Conservation (phyloP, 1,139 yeast species). For the Yamadazyma kanchanaburiensis region DNA sequence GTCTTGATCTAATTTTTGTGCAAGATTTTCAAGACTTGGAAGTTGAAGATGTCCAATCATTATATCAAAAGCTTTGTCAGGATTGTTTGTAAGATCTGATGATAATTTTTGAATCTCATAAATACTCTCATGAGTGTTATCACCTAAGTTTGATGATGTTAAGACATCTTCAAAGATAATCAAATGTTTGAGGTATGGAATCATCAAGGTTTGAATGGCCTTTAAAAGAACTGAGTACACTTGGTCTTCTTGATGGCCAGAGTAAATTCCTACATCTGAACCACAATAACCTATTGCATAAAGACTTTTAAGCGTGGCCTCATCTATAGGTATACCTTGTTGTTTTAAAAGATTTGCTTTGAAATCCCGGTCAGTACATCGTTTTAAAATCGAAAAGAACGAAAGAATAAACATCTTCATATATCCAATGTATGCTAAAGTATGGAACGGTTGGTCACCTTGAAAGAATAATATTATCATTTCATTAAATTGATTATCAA, state of each 20-base stretch:
- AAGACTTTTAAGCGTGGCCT: background rate
- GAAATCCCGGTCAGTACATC: conserved; percentile 3
- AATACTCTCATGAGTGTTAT: conserved; percentile 19
- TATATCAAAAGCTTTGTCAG: no score
- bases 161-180: conserved; percentile 33
- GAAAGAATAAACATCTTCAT: conserved; percentile 24
- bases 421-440: conserved; percentile 29
- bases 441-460: conserved; percentile 40
- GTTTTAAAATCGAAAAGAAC: conserved; percentile 16
- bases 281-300: background rate
- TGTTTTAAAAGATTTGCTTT: background rate
- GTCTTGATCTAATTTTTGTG: conserved; percentile 4
- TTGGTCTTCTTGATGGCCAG: no score
- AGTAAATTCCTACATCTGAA: no score
- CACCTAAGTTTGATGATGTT: conserved; percentile 24
- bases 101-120: conserved; percentile 17
- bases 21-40: conserved; percentile 11
- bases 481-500: conserved; percentile 37
- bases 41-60: conserved; percentile 9
- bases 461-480: conserved; percentile 38
- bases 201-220: conserved; percentile 26
- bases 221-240: no score
- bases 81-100: conserved; percentile 13
- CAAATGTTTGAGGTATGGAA: conserved; percentile 37
- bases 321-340: no score